Evolutionary conservation across 768 basidiomycete species (phyloP), one percentile per base, ranked within the genome.

Genomic region (Boletus bicolor): DNA sequence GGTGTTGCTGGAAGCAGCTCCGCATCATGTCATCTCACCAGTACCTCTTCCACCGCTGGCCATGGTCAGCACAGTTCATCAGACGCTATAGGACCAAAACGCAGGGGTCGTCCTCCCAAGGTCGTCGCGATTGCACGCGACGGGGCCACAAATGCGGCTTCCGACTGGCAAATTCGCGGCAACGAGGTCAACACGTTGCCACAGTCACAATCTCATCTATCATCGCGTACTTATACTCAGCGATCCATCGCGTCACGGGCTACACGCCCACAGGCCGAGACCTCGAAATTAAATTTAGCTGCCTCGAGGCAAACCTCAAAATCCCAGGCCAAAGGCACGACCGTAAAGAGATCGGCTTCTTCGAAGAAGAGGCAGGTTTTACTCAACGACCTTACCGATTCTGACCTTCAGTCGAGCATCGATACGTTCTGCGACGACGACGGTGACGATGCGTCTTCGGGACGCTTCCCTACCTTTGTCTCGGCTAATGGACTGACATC

Each of bases 401-500:
- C 59, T 60, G 64, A 70, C 58, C 64, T 55, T 72, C 46, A 70
- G 73, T 55, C 68, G 72, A 77, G 71, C 54, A 63, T 71, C 51
- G 73, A 77, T 57, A 64, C 71, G 44, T 62, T 44, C 54, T 68
- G 62, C 36, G 61, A 68, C 56, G 64, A 68, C 52, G 65, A 70
- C 36, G 66, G 60, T 14, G 64, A 65, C 44, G 73, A 74, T 51
- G 62, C 51, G 17, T 72, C 67, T 11, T 74, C 74, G 5, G 70
- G 63, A 44, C 75, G 71, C 47, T 84, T 85, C 67, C 87, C 87
- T 12, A 88, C 85, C 24, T 87, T 89, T 66, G 75, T 89, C 28
- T 81, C 84, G 30, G 86, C 86, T 21, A 83, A 84, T 32, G 82
- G 74, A 3, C 62, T 82, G 39, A 79, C 82, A 8, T 79, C 80